A percentile compares a stretch with the other conserved stretches of the same genome.
Conservation (phyloP, 495 filamentous ascomycete species). For the Penicillium diatomitis region DNA sequence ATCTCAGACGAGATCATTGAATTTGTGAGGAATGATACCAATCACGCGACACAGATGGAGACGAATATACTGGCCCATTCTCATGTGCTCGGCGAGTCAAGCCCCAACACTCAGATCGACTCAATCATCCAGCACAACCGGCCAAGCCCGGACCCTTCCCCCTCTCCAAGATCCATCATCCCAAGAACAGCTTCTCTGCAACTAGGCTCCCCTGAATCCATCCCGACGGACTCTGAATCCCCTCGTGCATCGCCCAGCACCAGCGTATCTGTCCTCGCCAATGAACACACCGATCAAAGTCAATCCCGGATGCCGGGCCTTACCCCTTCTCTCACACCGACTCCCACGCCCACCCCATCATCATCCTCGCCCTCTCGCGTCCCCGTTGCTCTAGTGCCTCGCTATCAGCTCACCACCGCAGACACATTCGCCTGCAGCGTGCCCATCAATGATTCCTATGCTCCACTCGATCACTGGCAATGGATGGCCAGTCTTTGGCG, state of each 20-base stretch:
- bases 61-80: too few species aligned
- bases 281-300: too few species aligned
- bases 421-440: slow-evolving; percentile 64
- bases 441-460: slow-evolving; percentile 68
- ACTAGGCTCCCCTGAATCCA: slow-evolving; percentile 23
- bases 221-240: slow-evolving; percentile 21
- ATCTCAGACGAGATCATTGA: slow-evolving; percentile 55
- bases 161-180: slow-evolving; percentile 28
- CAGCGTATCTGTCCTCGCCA: not conserved
- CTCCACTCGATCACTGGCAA: slow-evolving; percentile 88
- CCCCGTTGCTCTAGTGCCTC: slow-evolving; percentile 67
- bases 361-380: slow-evolving; percentile 1
- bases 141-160: slow-evolving; percentile 4
- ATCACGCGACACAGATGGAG: not conserved
- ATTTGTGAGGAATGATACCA: slow-evolving; percentile 43
- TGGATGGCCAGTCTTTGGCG: slow-evolving; percentile 97
- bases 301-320: not conserved
- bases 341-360: not conserved
- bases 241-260: slow-evolving; percentile 15
- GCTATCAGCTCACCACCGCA: slow-evolving; percentile 66
- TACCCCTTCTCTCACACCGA: not conserved
- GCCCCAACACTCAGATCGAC: not conserved
- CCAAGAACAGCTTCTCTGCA: slow-evolving; percentile 24
- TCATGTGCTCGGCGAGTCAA: too few species aligned
- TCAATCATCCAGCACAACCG: slow-evolving; percentile 13